These are phyloP conservation scores for Hymenoscyphus salicellus DNA, from an alignment of 2,329 filamentous ascomycete species.

Conservation along the genomic window DNA sequence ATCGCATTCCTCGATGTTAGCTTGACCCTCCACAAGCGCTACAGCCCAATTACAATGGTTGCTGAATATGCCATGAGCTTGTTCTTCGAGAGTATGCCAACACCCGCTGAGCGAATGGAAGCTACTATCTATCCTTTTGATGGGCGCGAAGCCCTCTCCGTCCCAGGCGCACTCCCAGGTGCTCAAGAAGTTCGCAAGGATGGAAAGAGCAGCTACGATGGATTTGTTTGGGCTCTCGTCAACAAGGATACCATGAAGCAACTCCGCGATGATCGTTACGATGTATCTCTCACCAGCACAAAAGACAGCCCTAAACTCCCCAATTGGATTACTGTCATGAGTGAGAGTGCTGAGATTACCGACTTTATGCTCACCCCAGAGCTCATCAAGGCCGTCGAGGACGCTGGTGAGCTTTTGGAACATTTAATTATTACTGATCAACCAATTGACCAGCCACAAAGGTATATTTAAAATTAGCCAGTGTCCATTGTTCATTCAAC, in stretches of 20 bases:
- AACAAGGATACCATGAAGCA: constrained; percentile 93
- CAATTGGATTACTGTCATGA: constrained; percentile 89
- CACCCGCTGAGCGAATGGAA: constrained; percentile 71
- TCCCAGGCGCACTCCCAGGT: constrained; percentile 61
- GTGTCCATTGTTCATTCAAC: background rate
- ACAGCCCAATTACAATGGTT: constrained; percentile 39
- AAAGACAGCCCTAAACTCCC: constrained; percentile 92
- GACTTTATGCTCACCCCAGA: constrained; percentile 85
- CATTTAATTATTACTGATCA: constrained; percentile 89
- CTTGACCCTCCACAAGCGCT: constrained; percentile 32
- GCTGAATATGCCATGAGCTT: constrained; percentile 69
- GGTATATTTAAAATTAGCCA: constrained; percentile 52
- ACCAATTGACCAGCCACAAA: constrained; percentile 79
- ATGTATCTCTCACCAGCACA: constrained; percentile 86
- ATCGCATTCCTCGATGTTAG: constrained; percentile 83
- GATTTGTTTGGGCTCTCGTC: constrained; percentile 91
- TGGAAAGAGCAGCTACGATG: constrained; percentile 71
- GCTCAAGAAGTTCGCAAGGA: constrained; percentile 55
- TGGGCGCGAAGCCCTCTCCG: constrained; percentile 77
- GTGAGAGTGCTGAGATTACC: constrained; percentile 91
- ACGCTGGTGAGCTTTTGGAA: constrained; percentile 78
- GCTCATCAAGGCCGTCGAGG: constrained; percentile 72
- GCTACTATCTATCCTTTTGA: constrained; percentile 85
- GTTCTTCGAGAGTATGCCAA: constrained; percentile 72
- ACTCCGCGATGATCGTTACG: constrained; percentile 88